A percentile compares a stretch with the other conserved stretches of the same genome.
These are phyloP conservation scores for Didymella glomerata DNA, from an alignment of 2,329 filamentous ascomycete species.

Conservation along the genomic window DNA sequence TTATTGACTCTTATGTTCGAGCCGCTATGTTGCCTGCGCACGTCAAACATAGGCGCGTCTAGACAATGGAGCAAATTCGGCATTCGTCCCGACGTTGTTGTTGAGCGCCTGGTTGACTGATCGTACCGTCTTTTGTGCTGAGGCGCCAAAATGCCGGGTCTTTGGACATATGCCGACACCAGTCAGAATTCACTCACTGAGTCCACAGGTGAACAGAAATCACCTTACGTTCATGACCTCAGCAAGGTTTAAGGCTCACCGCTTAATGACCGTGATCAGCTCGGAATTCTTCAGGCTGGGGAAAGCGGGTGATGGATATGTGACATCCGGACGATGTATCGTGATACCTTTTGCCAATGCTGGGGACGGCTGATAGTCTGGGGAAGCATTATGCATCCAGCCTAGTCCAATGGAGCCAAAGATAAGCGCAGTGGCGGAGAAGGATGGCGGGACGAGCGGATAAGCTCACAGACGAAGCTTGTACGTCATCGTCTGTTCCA, in stretches of 20 bases:
- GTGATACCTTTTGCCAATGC: slow-evolving; percentile 11
- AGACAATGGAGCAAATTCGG: slow-evolving; percentile 3
- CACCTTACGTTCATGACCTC: neutral
- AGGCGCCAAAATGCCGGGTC: neutral
- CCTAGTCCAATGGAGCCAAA: slow-evolving; percentile 11
- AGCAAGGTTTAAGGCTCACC: neutral
- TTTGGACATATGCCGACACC: neutral
- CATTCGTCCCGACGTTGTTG: slow-evolving; percentile 3
- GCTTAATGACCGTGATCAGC: neutral
- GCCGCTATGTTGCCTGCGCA: too few relatives aligned
- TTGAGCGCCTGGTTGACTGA: slow-evolving; percentile 10
- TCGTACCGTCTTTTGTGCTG: slow-evolving; percentile 6
- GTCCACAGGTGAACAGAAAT: neutral
- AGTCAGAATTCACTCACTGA: neutral
- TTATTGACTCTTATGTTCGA: too few relatives aligned
- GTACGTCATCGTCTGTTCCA: slow-evolving; percentile 14
- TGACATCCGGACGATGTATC: neutral
- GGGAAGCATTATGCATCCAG: slow-evolving; percentile 14
- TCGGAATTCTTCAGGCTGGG: slow-evolving; percentile 1
- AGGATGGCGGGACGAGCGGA: slow-evolving; percentile 10
- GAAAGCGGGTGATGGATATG: neutral
- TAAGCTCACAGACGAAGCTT: slow-evolving; percentile 14
- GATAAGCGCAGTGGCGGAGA: slow-evolving; percentile 18
- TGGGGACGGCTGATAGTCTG: slow-evolving; percentile 12
- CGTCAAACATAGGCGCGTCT: too few relatives aligned